Conservation (phyloP, 208 protist species). For the Eutreptiella sp. region DNA sequence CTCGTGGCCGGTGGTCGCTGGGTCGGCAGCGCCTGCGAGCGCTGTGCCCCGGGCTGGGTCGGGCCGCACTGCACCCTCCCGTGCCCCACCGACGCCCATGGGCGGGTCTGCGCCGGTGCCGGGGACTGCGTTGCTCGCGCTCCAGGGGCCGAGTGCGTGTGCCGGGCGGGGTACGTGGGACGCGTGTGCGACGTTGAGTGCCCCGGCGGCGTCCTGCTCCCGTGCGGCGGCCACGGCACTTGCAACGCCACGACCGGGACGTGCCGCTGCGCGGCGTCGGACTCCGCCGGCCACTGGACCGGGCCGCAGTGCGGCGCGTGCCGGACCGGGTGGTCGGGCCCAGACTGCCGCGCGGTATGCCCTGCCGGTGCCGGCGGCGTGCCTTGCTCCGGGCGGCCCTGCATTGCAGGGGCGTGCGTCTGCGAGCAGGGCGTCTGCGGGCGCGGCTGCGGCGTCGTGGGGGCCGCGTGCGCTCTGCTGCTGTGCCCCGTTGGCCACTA, state of each 20-base stretch:
- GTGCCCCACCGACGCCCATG: neutral
- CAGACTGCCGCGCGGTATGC: no score
- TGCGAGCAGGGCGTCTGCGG: constrained; percentile 32
- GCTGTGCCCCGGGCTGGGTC: neutral
- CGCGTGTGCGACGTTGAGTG: constrained; percentile 14
- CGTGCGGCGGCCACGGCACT: constrained; percentile 22
- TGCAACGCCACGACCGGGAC: constrained; percentile 15
- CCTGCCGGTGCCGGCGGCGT: constrained; percentile 7
- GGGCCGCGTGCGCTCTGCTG: constrained; percentile 3
- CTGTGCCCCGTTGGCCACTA: constrained; percentile 14
- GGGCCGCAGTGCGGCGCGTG: constrained; percentile 19
- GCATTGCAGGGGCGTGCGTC: constrained; percentile 31
- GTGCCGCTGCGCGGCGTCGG: constrained; percentile 17
- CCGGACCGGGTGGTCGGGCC: constrained; percentile 1
- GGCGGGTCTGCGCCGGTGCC: constrained; percentile 8
- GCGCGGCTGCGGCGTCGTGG: constrained; percentile 26
- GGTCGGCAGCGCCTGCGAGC: constrained; percentile 13
- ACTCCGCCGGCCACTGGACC: constrained; percentile 15
- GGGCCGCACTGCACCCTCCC: constrained; percentile 6
- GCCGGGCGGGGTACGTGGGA: constrained; percentile 16
- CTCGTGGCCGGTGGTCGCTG: constrained; percentile 19
- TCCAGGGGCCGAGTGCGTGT: constrained; percentile 1
- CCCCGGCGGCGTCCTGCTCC: constrained; percentile 9
- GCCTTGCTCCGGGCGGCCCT: constrained; percentile 12
- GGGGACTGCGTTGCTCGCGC: constrained; percentile 10